Evolutionary conservation across 148 eudicot genomes (phyloP).

Genomic region (Bassia scoparia): DNA sequence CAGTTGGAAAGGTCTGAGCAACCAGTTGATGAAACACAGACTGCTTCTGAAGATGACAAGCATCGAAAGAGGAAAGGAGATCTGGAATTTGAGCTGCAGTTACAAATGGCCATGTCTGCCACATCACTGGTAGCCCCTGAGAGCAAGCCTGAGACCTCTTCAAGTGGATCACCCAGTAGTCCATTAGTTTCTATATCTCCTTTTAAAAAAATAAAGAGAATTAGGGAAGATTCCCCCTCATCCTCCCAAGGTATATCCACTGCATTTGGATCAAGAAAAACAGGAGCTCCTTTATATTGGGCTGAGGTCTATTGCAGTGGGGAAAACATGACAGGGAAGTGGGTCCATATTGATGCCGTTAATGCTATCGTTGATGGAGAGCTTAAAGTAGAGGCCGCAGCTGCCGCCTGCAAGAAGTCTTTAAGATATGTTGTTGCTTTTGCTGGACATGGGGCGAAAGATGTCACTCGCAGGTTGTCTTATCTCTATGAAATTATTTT

Average conservation of each 20-base stretch:
- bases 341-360: conserved; percentile 93
- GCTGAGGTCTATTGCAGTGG: conserved; percentile 88
- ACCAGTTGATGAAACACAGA: conserved; percentile 22
- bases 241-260: conserved; percentile 64
- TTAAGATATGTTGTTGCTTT: conserved; percentile 94
- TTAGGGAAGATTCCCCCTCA: conserved; percentile 44
- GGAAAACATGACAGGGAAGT: conserved; percentile 79
- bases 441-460: conserved; percentile 94
- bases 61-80: conserved; percentile 74
- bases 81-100: conserved; percentile 83
- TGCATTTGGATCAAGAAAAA: conserved; percentile 79
- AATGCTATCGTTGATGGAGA: conserved; percentile 82
- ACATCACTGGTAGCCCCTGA: conserved; percentile 42
- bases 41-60: conserved; percentile 30
- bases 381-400: conserved; percentile 78
- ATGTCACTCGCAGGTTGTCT: conserved; percentile 94
- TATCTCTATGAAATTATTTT: conserved; percentile 1
- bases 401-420: conserved; percentile 76
- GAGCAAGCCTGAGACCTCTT: conserved; percentile 20
- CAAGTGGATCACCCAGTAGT: conserved; percentile 25
- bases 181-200: conserved; percentile 32
- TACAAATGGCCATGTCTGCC: conserved; percentile 84
- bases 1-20: conserved; percentile 24
- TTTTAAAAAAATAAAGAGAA: conserved; percentile 46
- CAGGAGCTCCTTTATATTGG: conserved; percentile 92